Evolutionary conservation across 345 rosid genomes (phyloP).

Genomic region (Melaleuca quinquenervia): DNA sequence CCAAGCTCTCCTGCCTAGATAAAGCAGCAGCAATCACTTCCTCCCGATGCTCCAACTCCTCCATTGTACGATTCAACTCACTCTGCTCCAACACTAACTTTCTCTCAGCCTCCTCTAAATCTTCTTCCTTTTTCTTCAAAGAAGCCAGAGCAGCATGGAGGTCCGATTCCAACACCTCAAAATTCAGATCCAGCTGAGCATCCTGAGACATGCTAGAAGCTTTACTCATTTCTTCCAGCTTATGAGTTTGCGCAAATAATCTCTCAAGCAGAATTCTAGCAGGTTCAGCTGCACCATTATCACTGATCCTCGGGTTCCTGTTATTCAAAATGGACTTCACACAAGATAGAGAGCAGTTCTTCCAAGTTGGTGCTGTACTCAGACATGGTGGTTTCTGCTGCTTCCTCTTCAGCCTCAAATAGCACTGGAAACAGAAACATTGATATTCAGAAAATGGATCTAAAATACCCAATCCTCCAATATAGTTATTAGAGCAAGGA

Average conservation of each 20-base stretch:
- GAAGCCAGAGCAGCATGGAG: conserved; percentile 52
- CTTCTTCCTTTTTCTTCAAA: conserved; percentile 61
- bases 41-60: conserved; percentile 44
- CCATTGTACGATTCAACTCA: conserved; percentile 36
- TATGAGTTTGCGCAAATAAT: conserved; percentile 54
- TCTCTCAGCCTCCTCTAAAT: conserved; percentile 46
- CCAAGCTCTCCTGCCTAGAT: conserved; percentile 45
- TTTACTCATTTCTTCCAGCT: conserved; percentile 33
- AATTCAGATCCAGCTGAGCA: conserved; percentile 14
- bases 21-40: conserved; percentile 29
- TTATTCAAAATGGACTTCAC: conserved; percentile 29
- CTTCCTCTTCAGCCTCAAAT: conserved; percentile 19
- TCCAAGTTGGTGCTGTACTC: background rate
- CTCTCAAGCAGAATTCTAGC: conserved; percentile 51
- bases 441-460: background rate
- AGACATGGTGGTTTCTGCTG: conserved; percentile 14
- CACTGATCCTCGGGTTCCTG: conserved; percentile 25
- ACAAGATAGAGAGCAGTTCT: conserved; percentile 4
- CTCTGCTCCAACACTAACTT: conserved; percentile 40
- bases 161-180: conserved; percentile 55
- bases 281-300: conserved; percentile 39
- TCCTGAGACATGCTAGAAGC: conserved; percentile 19
- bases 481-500: background rate
- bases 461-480: background rate
- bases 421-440: conserved; percentile 13